A percentile compares a stretch with the other conserved stretches of the same genome.
Conservation (phyloP, 164 flowering plant species). For the Chloranthus sessilifolius region DNA sequence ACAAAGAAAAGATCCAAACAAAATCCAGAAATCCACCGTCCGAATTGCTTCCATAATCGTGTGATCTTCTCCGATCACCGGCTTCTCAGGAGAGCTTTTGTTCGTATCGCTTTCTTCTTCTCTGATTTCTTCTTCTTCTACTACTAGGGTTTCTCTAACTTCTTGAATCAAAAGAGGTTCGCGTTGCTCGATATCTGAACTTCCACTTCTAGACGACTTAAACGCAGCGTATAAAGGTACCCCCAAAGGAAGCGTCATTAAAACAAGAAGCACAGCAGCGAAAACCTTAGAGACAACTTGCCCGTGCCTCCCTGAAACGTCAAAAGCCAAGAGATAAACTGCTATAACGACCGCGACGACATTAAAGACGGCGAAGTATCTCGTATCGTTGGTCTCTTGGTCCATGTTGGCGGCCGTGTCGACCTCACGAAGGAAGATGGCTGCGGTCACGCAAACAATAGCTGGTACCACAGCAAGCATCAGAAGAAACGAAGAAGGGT, state of each 20-base stretch:
- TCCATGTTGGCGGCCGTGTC: conserved; percentile 27
- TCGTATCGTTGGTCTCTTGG: conserved; percentile 11
- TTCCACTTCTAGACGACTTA: not conserved
- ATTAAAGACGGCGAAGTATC: conserved; percentile 31
- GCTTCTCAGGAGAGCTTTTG: conserved; percentile 19
- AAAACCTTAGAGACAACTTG: conserved; percentile 22
- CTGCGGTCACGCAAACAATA: conserved; percentile 54
- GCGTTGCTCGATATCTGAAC: conserved; percentile 29
- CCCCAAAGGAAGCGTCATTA: conserved; percentile 32
- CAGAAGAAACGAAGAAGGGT: conserved; percentile 55
- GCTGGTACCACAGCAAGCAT: conserved; percentile 63
- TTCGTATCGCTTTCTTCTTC: conserved; percentile 10
- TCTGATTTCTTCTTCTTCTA: conserved; percentile 1
- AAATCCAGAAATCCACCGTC: conserved; percentile 75
- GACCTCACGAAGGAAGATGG: conserved; percentile 63
- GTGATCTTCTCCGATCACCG: conserved; percentile 82
- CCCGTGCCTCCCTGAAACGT: conserved; percentile 34
- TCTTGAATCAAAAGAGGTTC: conserved; percentile 37
- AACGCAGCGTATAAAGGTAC: conserved; percentile 43
- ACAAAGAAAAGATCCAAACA: conserved; percentile 74
- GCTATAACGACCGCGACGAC: conserved; percentile 33
- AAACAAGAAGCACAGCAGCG: conserved; percentile 23
- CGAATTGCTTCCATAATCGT: conserved; percentile 55
- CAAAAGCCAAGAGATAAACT: conserved; percentile 32
- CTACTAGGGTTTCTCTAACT: not conserved